Conservation (phyloP, 768 basidiomycete species). For the Pholiota molesta region DNA sequence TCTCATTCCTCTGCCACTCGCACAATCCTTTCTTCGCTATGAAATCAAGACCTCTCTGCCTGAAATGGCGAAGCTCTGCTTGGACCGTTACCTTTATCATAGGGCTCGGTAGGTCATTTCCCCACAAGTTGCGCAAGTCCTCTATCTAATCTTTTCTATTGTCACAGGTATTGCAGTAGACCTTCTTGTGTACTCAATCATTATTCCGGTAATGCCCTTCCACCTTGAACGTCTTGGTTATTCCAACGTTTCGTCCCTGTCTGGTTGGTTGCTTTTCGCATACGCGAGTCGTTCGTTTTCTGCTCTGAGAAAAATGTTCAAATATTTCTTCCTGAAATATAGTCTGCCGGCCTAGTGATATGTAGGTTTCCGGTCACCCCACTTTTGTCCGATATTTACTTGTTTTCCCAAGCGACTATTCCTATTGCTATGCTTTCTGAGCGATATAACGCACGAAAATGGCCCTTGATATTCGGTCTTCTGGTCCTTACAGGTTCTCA, state of each 20-base stretch:
- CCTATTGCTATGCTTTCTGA: constrained; percentile 62
- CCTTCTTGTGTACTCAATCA: constrained; percentile 60
- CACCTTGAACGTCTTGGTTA: constrained; percentile 55
- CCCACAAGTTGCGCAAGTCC: background rate
- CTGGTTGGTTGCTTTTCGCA: constrained; percentile 64
- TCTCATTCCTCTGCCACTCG: too few species aligned
- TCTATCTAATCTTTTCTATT: constrained; percentile 6
- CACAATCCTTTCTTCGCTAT: background rate
- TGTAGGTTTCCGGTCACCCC: constrained; percentile 37
- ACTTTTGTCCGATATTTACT: background rate
- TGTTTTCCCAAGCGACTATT: constrained; percentile 47
- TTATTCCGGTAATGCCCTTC: constrained; percentile 67
- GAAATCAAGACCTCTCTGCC: constrained; percentile 39
- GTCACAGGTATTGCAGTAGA: constrained; percentile 49
- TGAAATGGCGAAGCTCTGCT: constrained; percentile 61
- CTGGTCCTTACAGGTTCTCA: constrained; percentile 54
- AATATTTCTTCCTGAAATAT: background rate
- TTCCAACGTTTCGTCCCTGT: constrained; percentile 46
- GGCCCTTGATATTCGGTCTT: constrained; percentile 54
- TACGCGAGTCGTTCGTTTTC: constrained; percentile 42
- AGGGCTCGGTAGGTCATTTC: constrained; percentile 40
- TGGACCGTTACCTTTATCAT: constrained; percentile 59
- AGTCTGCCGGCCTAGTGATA: constrained; percentile 60
- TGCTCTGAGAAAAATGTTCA: background rate
- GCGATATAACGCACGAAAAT: constrained; percentile 44